A percentile compares a stretch with the other conserved stretches of the same genome.
phyloP scores from a whole-genome alignment of 768 basidiomycete species.

The Boletus huronensis region DNA sequence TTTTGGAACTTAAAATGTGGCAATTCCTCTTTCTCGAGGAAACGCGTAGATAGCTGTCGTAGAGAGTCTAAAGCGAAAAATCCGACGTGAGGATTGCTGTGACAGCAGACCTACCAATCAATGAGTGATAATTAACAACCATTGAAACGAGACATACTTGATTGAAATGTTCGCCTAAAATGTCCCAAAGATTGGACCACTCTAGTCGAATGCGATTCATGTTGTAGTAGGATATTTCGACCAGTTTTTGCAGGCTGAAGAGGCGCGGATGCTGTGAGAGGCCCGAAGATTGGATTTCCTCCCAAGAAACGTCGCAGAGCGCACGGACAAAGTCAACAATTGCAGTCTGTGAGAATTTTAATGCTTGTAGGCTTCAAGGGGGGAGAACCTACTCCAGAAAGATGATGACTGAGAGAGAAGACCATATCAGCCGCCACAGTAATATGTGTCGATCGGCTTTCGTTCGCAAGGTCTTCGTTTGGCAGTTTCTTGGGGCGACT shows the following conservation, averaged over 20 bases:
- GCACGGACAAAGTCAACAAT: constrained; percentile 98
- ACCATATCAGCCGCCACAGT: constrained; percentile 99
- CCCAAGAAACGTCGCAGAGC: constrained; percentile 96
- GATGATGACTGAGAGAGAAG: constrained; percentile 90
- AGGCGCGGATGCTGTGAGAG: constrained; percentile 90
- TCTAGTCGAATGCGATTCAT: constrained; percentile 98
- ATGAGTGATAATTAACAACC: constrained; percentile 7
- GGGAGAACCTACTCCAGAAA: constrained; percentile 77
- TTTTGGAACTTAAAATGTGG: constrained; percentile 99
- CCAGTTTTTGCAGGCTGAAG: constrained; percentile 96
- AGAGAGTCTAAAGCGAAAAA: constrained; percentile 97
- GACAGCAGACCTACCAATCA: constrained; percentile 82
- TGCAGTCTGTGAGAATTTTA: constrained; percentile 59
- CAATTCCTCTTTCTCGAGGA: constrained; percentile 97
- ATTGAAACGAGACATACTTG: constrained; percentile 50
- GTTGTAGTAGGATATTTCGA: constrained; percentile 99
- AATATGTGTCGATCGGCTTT: constrained; percentile 95
- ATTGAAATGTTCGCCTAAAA: constrained; percentile 97
- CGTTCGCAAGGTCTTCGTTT: constrained; percentile 92
- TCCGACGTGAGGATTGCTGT: constrained; percentile 93
- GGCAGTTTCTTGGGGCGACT: constrained; percentile 58
- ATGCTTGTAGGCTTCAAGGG: neutral
- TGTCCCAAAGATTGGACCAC: constrained; percentile 98
- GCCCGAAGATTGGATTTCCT: constrained; percentile 97
- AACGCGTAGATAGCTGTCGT: constrained; percentile 95